Conservation (phyloP, 106 monocot species). For the Platanthera guangdongensis region DNA sequence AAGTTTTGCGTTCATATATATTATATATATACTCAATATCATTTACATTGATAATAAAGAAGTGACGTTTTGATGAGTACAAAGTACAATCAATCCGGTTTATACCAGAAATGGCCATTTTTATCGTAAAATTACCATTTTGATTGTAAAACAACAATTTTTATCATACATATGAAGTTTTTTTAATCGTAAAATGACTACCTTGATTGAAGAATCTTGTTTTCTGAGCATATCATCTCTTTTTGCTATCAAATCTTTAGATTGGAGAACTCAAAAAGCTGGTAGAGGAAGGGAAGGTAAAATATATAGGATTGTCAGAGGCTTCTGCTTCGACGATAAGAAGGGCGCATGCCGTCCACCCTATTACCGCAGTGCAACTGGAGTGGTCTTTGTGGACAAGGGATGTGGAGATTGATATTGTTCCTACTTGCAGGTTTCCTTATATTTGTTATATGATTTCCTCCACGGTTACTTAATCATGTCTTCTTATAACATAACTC, state of each 20-base stretch:
- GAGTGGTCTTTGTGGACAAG: conserved; percentile 72
- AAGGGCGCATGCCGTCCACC: conserved; percentile 44
- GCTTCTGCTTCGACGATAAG: conserved; percentile 36
- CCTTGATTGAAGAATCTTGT: too few relatives aligned
- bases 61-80: too few relatives aligned
- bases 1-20: too few relatives aligned
- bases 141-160: too few relatives aligned
- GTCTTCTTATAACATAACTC: not conserved
- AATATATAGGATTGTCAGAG: conserved; percentile 45
- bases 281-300: conserved; percentile 43
- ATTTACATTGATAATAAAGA: too few relatives aligned
- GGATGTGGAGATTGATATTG: conserved; percentile 50
- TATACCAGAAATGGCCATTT: too few relatives aligned
- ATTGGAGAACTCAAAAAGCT: conserved; percentile 48
- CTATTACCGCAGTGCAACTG: conserved; percentile 31
- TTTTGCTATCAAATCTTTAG: conserved; percentile 6
- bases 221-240: not conserved
- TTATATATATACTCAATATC: too few relatives aligned
- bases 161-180: too few relatives aligned
- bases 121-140: too few relatives aligned
- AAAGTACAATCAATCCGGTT: too few relatives aligned
- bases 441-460: not conserved
- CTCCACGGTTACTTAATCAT: too few relatives aligned
- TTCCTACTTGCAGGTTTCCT: conserved; percentile 31
- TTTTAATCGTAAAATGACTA: too few relatives aligned